These are phyloP conservation scores for Voacanga thouarsii DNA, from an alignment of 257 asterid genomes.

Conservation along the genomic window DNA sequence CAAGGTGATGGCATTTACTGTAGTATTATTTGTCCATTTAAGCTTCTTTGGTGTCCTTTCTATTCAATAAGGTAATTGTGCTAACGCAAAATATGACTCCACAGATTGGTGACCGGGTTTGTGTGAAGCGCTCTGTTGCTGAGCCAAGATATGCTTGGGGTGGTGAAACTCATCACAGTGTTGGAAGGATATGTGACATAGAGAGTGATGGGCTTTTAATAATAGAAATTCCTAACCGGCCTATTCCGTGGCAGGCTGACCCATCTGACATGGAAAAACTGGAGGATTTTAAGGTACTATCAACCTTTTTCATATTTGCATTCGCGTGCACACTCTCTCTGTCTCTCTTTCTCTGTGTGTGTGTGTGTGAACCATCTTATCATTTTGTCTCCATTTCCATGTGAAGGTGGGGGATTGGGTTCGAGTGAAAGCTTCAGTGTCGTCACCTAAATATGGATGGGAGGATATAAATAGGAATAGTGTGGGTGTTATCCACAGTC, in stretches of 20 bases:
- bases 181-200: conserved; percentile 86
- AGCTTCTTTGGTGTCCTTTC: conserved; percentile 4
- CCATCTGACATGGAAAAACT: conserved; percentile 98
- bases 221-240: conserved; percentile 80
- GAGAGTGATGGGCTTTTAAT: conserved; percentile 95
- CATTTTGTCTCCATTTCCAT: conserved; percentile 9
- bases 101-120: conserved; percentile 92
- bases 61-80: neutral
- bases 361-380: conserved; percentile 5
- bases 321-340: neutral
- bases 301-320: neutral
- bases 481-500: conserved; percentile 85
- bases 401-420: conserved; percentile 94
- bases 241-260: conserved; percentile 98
- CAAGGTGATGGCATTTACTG: conserved; percentile 53
- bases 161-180: conserved; percentile 98
- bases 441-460: conserved; percentile 98
- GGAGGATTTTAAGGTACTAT: conserved; percentile 85
- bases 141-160: conserved; percentile 99
- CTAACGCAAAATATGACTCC: conserved; percentile 7
- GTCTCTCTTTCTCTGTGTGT: conserved; percentile 10
- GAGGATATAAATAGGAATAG: conserved; percentile 84
- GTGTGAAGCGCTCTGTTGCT: conserved; percentile 98
- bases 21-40: conserved; percentile 3
- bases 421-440: conserved; percentile 82